Evolutionary conservation across 768 basidiomycete species (phyloP).

Genomic region (Amanita rimosa): DNA sequence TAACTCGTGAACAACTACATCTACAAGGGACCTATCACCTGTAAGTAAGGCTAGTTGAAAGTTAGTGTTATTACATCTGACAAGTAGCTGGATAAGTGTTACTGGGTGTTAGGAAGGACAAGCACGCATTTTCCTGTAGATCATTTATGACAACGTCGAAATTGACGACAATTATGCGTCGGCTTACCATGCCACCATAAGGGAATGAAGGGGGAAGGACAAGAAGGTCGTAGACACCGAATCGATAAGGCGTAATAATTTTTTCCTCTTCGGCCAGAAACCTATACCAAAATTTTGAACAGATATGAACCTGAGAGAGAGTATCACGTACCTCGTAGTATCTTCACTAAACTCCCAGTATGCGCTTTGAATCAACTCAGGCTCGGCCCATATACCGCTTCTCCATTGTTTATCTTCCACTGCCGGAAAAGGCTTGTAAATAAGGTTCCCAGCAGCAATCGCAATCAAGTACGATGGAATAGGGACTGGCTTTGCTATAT

Average conservation of each 20-base stretch:
- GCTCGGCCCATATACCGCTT: conserved; percentile 88
- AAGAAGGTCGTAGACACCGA: conserved; percentile 83
- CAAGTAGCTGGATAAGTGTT: conserved; percentile 10
- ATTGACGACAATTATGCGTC: neutral
- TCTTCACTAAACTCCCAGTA: conserved; percentile 88
- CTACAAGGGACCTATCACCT: conserved; percentile 78
- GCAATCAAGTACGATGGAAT: conserved; percentile 93
- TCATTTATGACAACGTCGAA: neutral
- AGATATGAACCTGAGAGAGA: neutral
- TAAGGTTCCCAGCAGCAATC: conserved; percentile 76
- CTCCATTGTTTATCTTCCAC: conserved; percentile 62
- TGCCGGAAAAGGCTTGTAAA: conserved; percentile 54
- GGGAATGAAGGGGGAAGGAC: conserved; percentile 90
- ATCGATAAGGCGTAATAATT: conserved; percentile 64
- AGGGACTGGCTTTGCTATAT: conserved; percentile 49
- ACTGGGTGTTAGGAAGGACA: conserved; percentile 87
- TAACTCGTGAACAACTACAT: conserved; percentile 83
- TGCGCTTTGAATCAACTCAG: conserved; percentile 62
- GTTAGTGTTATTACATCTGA: neutral
- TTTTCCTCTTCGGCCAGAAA: conserved; percentile 72
- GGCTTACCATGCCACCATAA: conserved; percentile 75
- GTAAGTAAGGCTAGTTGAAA: conserved; percentile 55
- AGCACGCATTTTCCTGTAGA: conserved; percentile 77
- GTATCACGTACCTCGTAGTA: conserved; percentile 47
- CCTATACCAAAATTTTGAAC: conserved; percentile 22